phyloP scores from a whole-genome alignment of 1,284 basidiomycete genomes.

The Moniliella sp. region DNA sequence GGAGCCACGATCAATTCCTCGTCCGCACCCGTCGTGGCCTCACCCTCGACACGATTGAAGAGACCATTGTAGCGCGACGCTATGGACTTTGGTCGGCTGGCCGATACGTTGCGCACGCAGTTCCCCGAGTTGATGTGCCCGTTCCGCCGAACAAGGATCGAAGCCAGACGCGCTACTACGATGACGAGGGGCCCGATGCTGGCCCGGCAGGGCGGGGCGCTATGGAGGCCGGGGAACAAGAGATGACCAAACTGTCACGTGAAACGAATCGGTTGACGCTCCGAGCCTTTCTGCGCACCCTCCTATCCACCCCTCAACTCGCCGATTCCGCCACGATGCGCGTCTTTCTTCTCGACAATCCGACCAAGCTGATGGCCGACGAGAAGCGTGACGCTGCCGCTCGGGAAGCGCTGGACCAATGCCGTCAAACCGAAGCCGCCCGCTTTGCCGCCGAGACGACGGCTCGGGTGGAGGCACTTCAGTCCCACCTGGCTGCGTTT shows the following conservation, averaged over 20 bases:
- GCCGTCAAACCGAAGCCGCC: slow-evolving; percentile 65
- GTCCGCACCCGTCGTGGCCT: slow-evolving; percentile 68
- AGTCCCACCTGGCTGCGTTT: slow-evolving; percentile 61
- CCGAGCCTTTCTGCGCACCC: slow-evolving; percentile 62
- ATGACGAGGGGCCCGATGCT: too few species aligned
- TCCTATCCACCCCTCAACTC: slow-evolving; percentile 50
- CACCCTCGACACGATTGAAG: slow-evolving; percentile 39
- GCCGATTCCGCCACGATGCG: slow-evolving; percentile 63
- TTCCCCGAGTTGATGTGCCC: too few species aligned
- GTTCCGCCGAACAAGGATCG: too few species aligned
- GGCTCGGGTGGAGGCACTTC: slow-evolving; percentile 60
- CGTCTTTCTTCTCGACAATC: slow-evolving; percentile 62
- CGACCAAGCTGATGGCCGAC: slow-evolving; percentile 48
- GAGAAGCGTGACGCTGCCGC: slow-evolving; percentile 58
- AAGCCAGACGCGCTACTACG: too few species aligned
- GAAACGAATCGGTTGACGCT: slow-evolving; percentile 91
- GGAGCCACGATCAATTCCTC: slow-evolving; percentile 53
- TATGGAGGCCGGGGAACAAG: too few species aligned
- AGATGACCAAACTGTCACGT: too few species aligned
- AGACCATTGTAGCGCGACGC: slow-evolving; percentile 70
- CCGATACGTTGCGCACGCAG: slow-evolving; percentile 17
- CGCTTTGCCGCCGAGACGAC: slow-evolving; percentile 71
- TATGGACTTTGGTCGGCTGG: slow-evolving; percentile 61
- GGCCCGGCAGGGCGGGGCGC: too few species aligned
- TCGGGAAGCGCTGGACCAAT: slow-evolving; percentile 69